These are phyloP conservation scores for Paramecium sonneborni DNA, from an alignment of 73 alveolate genomes.

Conservation along the genomic window DNA sequence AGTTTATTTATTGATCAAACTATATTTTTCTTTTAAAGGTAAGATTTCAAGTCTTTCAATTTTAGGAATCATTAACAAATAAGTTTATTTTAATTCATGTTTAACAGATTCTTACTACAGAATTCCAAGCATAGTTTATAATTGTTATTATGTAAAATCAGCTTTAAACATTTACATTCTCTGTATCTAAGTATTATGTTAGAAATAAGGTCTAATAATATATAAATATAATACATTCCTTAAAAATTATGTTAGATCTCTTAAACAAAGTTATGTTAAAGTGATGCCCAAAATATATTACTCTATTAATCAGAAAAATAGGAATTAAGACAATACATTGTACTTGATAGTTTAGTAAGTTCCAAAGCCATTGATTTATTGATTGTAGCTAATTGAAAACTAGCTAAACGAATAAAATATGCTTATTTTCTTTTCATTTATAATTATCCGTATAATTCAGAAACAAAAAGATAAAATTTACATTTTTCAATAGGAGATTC, in stretches of 20 bases:
- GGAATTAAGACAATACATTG: not conserved
- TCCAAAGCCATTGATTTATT: constrained; percentile 12
- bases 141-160: not conserved
- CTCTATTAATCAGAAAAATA: constrained; percentile 1
- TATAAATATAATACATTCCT: not conserved
- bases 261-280: not conserved
- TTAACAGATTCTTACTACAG: not conserved
- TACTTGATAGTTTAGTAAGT: not conserved
- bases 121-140: not conserved
- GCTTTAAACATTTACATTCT: not conserved
- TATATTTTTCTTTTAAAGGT: not conserved
- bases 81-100: not conserved
- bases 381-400: not conserved
- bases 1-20: not conserved
- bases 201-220: not conserved
- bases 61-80: not conserved
- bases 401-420: not conserved
- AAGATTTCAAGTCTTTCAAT: not conserved
- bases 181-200: not conserved
- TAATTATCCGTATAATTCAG: not conserved
- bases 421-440: constrained; percentile 44
- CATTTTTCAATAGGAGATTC: constrained; percentile 49
- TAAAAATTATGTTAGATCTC: constrained; percentile 17
- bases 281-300: constrained; percentile 14
- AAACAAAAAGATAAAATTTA: constrained; percentile 39